These are phyloP conservation scores for Raphanus sativus DNA, from an alignment of 345 rosid species.

Conservation along the genomic window DNA sequence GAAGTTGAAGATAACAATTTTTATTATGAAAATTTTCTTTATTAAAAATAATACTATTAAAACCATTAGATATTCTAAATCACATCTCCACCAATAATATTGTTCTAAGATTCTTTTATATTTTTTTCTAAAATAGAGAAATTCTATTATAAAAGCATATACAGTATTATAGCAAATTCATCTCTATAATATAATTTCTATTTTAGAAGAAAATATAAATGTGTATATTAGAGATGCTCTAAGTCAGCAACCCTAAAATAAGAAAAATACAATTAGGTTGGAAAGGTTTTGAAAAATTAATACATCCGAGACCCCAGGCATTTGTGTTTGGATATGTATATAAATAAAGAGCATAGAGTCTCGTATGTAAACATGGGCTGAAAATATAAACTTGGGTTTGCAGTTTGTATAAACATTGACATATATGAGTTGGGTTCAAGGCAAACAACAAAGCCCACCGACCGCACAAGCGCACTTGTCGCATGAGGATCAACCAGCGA, in stretches of 20 bases:
- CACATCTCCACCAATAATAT: too few relatives aligned
- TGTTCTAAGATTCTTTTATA: too few relatives aligned
- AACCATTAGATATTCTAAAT: too few relatives aligned
- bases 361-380: not conserved
- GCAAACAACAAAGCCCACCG: not conserved
- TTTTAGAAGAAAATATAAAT: too few relatives aligned
- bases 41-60: too few relatives aligned
- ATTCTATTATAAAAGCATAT: too few relatives aligned
- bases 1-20: too few relatives aligned
- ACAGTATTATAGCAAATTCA: too few relatives aligned
- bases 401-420: not conserved
- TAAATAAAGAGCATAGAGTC: not conserved
- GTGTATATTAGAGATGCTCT: too few relatives aligned
- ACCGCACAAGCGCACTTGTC: not conserved
- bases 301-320: not conserved
- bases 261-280: not conserved
- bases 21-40: too few relatives aligned
- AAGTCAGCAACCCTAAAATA: not conserved
- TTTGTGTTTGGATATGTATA: not conserved
- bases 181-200: too few relatives aligned
- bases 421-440: not conserved
- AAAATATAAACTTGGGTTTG: not conserved
- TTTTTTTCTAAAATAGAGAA: too few relatives aligned
- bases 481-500: not conserved
- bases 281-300: not conserved